These are phyloP conservation scores for Penicillium aurantiogriseum DNA, from an alignment of 2,329 filamentous ascomycete genomes.

Conservation along the genomic window DNA sequence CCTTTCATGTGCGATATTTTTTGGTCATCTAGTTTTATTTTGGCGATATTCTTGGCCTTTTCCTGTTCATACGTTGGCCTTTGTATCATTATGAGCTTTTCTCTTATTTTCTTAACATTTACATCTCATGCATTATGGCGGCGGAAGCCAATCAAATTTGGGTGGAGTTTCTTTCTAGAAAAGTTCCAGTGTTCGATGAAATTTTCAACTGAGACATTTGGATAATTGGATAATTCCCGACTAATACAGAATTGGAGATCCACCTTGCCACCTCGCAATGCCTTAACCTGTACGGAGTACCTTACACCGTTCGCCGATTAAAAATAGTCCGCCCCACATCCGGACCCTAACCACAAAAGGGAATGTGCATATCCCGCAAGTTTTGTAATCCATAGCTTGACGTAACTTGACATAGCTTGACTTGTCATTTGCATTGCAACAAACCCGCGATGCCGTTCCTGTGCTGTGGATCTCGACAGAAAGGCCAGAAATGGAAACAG, in stretches of 20 bases:
- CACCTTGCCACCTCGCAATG: background rate
- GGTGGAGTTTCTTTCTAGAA: slow-evolving; percentile 2
- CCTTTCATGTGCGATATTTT: slow-evolving; percentile 2
- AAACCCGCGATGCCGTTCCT: background rate
- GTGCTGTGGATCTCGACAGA: slow-evolving; percentile 6
- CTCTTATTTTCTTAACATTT: background rate
- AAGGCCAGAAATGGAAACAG: slow-evolving; percentile 1
- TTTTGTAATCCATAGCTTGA: background rate
- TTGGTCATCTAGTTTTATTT: background rate
- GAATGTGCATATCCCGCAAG: background rate
- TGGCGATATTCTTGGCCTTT: background rate
- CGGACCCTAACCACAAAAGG: background rate
- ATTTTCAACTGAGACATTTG: background rate
- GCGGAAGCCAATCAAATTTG: background rate
- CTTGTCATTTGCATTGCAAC: background rate
- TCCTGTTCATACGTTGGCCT: background rate
- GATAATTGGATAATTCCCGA: background rate
- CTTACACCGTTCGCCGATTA: background rate
- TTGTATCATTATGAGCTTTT: background rate
- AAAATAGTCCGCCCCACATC: background rate
- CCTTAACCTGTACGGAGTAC: no score
- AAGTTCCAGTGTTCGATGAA: background rate
- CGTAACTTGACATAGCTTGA: background rate
- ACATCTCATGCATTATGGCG: background rate
- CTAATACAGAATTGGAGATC: background rate